These are phyloP conservation scores for Epithemia pelagica DNA, from an alignment of 108 stramenopile species.

Conservation along the genomic window DNA sequence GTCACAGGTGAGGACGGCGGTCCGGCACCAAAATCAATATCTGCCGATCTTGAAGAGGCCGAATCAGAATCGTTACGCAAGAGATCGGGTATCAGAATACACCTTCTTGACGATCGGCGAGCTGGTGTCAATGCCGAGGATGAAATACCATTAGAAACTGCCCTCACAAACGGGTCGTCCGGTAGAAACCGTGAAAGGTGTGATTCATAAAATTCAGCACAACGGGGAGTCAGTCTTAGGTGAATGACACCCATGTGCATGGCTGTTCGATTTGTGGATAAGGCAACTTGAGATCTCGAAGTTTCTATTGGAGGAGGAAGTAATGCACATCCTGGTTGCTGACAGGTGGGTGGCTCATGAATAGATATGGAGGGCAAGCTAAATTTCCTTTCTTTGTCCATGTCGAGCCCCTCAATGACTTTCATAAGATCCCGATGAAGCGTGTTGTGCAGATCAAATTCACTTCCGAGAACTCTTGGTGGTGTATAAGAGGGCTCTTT, in stretches of 20 bases:
- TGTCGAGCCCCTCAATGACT: neutral
- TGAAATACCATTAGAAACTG: neutral
- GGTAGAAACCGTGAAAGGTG: slow-evolving; percentile 13
- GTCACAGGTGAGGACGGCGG: slow-evolving; percentile 7
- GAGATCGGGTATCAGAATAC: neutral
- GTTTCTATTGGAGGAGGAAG: too few relatives aligned
- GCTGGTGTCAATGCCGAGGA: slow-evolving; percentile 1
- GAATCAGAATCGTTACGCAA: neutral
- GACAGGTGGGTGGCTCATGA: neutral
- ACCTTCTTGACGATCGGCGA: neutral
- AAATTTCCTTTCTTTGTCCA: neutral
- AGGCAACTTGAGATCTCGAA: too few relatives aligned
- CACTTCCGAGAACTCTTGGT: neutral
- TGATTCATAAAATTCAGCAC: slow-evolving; percentile 6
- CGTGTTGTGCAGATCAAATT: neutral
- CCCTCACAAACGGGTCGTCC: neutral
- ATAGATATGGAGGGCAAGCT: neutral
- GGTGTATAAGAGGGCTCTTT: neutral
- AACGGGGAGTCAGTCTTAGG: slow-evolving; percentile 13
- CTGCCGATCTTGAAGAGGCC: neutral
- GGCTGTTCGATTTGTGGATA: neutral
- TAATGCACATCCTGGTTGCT: neutral
- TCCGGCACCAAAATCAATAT: slow-evolving; percentile 1
- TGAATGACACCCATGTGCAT: slow-evolving; percentile 17
- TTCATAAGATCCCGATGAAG: neutral